Base-by-base conservation (phyloP, 495 filamentous ascomycete genomes). In the Penicillium samsonianum region DNA sequence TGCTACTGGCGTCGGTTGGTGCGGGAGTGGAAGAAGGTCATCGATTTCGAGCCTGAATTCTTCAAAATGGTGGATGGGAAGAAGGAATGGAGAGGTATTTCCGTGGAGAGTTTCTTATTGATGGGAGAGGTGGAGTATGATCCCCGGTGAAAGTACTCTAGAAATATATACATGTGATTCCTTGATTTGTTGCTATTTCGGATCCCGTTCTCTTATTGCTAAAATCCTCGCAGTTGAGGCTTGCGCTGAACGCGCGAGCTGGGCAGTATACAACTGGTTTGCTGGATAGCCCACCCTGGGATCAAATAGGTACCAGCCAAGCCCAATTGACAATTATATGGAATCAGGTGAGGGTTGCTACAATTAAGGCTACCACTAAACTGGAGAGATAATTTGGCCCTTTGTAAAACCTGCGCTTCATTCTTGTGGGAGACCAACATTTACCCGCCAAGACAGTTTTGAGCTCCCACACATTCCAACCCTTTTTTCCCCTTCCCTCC, bases 1-100 rank as follows among this genome's bases (percentile, higher is more conserved):
- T 81, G 76, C 52, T 79, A 81, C 53, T 81, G 80, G 79, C 62
- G 79, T 17, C 57, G 60, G 33, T 53, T 82, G 19, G 42, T 61
- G 19, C 58, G 28, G 6, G 62, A 61, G 4, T 81, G 73, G 72
- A 67, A 64, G 16, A 56, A 48, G 28, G 73, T 77, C 30, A 50
- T 52, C 28, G 53, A 40, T 28, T 60, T 66, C 47, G 43, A 67
- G 44, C 58, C 66, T 35, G 54, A 60, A 17, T 68, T 62, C 40
- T 68, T 58, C 55, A 60, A 63, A 11, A 38, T 56, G 28, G 59
- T 55, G 14, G 50, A 59, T 45, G 59, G 55, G 8, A 59, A 55
- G 33, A 56, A 59, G n/a, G 59, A 57, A n/a, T 67, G 61, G 61
- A 49, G 64, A 51, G 61, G 54, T 7, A 19, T 65, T 9, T 59